Conservation (phyloP, 192 early-diverging fungal species). For the Entomortierella chlamydospora region DNA sequence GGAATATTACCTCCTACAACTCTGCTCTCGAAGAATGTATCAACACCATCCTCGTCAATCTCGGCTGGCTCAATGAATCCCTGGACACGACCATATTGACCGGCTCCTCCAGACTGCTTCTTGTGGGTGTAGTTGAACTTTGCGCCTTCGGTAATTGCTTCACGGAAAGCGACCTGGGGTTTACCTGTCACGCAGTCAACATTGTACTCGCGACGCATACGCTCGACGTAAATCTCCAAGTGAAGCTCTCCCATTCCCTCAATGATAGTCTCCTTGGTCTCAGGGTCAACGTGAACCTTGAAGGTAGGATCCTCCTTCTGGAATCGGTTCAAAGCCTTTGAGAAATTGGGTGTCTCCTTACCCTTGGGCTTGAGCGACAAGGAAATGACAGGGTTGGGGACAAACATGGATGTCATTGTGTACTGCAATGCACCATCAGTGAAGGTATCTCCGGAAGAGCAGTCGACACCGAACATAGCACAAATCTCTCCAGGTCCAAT, state of each 20-base stretch:
- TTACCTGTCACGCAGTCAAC: conserved; percentile 96
- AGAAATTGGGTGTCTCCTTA: conserved; percentile 85
- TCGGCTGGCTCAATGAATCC: conserved; percentile 93
- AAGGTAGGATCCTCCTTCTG: conserved; percentile 89
- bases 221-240: conserved; percentile 95
- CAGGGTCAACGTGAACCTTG: conserved; percentile 82
- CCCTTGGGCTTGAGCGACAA: conserved; percentile 91
- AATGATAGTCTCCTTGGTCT: conserved; percentile 90
- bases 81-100: conserved; percentile 93
- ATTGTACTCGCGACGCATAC: conserved; percentile 98
- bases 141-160: conserved; percentile 81
- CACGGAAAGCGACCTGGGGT: conserved; percentile 98
- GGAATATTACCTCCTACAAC: conserved; percentile 97
- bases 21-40: conserved; percentile 80
- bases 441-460: conserved; percentile 97
- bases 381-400: conserved; percentile 97
- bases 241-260: conserved; percentile 92
- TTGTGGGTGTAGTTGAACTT: conserved; percentile 98
- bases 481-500: conserved; percentile 97
- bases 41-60: conserved; percentile 69
- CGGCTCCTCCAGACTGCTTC: conserved; percentile 97
- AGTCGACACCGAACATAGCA: conserved; percentile 98
- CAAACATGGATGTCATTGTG: conserved; percentile 98
- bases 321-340: conserved; percentile 85
- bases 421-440: conserved; percentile 86